Evolutionary conservation across 768 basidiomycete species (phyloP).

Genomic region (Auriscalpium microsporum): DNA sequence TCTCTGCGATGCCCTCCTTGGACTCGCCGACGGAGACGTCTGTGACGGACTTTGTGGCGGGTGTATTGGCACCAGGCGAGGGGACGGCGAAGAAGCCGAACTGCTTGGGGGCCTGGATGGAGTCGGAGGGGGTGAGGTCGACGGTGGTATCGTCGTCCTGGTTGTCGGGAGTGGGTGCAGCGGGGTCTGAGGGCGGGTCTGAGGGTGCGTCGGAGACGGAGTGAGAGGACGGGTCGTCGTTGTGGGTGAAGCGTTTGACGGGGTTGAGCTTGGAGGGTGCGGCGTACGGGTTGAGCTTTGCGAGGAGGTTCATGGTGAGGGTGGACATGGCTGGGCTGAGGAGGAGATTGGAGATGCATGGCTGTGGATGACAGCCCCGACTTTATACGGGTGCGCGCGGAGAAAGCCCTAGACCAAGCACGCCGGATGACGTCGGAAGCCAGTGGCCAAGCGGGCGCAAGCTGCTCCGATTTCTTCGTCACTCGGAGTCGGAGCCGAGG

Average conservation of each 20-base stretch:
- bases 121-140: slow-evolving; percentile 5
- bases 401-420: background rate
- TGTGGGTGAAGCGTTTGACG: background rate
- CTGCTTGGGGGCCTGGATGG: background rate
- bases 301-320: background rate
- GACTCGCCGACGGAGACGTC: slow-evolving; percentile 4
- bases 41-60: background rate
- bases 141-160: background rate
- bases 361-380: background rate
- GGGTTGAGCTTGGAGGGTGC: background rate
- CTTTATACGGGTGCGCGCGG: background rate
- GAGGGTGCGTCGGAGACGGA: background rate
- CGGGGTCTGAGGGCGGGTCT: background rate
- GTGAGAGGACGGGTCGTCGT: background rate
- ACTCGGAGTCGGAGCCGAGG: too few relatives aligned
- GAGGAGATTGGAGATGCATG: background rate
- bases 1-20: slow-evolving; percentile 15
- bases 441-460: too few relatives aligned
- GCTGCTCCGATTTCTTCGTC: too few relatives aligned
- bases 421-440: background rate
- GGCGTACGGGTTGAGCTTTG: background rate
- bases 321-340: background rate
- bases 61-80: background rate
- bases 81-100: background rate
- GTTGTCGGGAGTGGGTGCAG: background rate